Base-by-base conservation (phyloP, 2,329 filamentous ascomycete species). In the Leptographium lundbergii region DNA sequence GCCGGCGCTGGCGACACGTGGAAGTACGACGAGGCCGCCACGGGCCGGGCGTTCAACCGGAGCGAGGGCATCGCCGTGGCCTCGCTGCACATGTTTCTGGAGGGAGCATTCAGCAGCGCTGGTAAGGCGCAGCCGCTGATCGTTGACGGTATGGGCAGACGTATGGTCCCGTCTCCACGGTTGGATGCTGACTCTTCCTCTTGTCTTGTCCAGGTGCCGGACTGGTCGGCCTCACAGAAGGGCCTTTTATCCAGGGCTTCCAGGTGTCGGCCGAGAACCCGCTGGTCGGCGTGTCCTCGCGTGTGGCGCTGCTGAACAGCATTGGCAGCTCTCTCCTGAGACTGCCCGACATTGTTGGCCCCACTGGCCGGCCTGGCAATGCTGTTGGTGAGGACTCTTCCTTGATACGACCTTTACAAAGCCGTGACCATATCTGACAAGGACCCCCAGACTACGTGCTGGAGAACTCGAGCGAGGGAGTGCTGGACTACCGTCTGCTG, bases 41-140 rank as follows among this genome's bases (percentile, higher is more conserved):
- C 69, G 1, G 68, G 66, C 6, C 62, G 68, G 9, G 61, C 63
- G 7, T 75, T 75, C 52, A 70, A 67, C 10, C 66, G 77, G 4
- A 78, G 75, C 57, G 78, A 80, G 61, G 77, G 78, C 1, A 78
- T 80, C 42, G 78, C 77, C 0, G 74, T 80, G 1, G 77, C 77
- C 0, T 72, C 71, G 1, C 66, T 79, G 2, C 70, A 80, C 63
- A 79, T 80, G 77, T 79, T 79, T 58, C 67, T 70, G 9, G 63
- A 70, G 0, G 69, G 74, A 0, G 70, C 69, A 1, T 78, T 79
- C 47, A 67, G 67, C 36, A 57, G 65, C 17, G 54, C 50, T 14
- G 42, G 22, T n/a, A 4, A 63, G 45, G 62, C 52, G 1, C 62
- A 61, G 5, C 64, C 67, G 4, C 53, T 60, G 2, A 39, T 17